Evolutionary conservation across 2,329 filamentous ascomycete species (phyloP), one percentile per base, ranked within the genome.

Genomic region (Colletotrichum orbiculare): DNA sequence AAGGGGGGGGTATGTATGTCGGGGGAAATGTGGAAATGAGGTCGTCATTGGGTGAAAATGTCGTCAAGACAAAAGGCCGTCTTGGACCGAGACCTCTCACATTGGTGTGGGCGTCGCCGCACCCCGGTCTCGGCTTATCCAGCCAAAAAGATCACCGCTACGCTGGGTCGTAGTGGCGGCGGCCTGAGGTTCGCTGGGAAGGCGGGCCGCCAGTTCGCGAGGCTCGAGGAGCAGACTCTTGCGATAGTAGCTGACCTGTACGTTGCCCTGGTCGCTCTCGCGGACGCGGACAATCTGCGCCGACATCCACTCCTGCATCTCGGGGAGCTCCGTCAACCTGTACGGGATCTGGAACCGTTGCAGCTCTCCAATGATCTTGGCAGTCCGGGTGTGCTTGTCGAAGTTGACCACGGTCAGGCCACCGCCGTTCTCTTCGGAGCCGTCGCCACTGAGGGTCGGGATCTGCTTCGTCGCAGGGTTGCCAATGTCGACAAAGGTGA

Each of bases 281-380:
- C 91, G 91, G 49, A 97, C 92, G 35, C 91, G 88, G 50, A 87
- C 82, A 54, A 97, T 89, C 76, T 97, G 92, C 25, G 88, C 85
- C 67, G 94, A 88, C 76, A 99, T 88, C 95, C 95, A 99, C 33
- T 95, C 90, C 75, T 98, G 95, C 75, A 99, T 85, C 71, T 98
- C 95, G 0, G 92, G 88, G 4, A 98, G 83, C 73, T 96, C 91
- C 2, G 86, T 86, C 15, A 99, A 85, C 7, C 91, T 87, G 76
- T 98, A 98, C 0, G 94, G 93, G 17, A 97, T 92, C 78, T 99
- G 96, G 81, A 98, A 98, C 15, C 94, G 90, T 76, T 99, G 96
- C 8, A 99, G 86, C 72, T 98, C 95, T 68, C 93, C 92, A 72
- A 99, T 97, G 74, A 98, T 96, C 78, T 94, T 96, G 49, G 95